These are phyloP conservation scores for Coniochaeta sp. DNA, from an alignment of 2,329 filamentous ascomycete species.

Conservation along the genomic window DNA sequence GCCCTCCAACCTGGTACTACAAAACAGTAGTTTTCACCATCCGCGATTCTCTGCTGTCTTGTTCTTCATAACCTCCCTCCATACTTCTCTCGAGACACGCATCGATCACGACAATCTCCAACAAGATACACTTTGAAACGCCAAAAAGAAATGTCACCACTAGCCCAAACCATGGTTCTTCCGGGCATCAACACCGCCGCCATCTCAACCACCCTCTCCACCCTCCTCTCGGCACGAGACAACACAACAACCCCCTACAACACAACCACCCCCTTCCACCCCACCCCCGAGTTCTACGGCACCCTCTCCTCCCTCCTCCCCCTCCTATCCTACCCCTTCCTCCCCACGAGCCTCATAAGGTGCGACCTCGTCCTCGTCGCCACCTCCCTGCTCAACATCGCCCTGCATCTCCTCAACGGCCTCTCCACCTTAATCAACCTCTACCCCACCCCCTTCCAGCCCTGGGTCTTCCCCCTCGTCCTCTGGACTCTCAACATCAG, in stretches of 20 bases:
- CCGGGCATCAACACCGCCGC: too few relatives aligned
- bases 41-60: too few relatives aligned
- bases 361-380: background rate
- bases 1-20: too few relatives aligned
- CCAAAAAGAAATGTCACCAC: too few relatives aligned
- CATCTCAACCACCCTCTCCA: too few relatives aligned
- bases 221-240: too few relatives aligned
- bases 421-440: background rate
- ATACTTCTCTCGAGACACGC: too few relatives aligned
- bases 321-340: background rate
- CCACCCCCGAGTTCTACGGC: background rate
- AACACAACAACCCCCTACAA: background rate
- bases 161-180: too few relatives aligned
- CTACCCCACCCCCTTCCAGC: background rate
- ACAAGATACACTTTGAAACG: too few relatives aligned
- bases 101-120: too few relatives aligned
- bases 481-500: background rate
- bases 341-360: background rate
- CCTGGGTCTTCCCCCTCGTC: background rate
- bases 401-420: background rate
- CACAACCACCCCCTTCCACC: background rate
- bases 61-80: too few relatives aligned
- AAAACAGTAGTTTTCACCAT: too few relatives aligned
- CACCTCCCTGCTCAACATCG: background rate
- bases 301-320: background rate